Evolutionary conservation across 176 grass and related monocot species (phyloP), one percentile per base, ranked within the genome.

Genomic region (barley (Hordeum vulgare)): DNA sequence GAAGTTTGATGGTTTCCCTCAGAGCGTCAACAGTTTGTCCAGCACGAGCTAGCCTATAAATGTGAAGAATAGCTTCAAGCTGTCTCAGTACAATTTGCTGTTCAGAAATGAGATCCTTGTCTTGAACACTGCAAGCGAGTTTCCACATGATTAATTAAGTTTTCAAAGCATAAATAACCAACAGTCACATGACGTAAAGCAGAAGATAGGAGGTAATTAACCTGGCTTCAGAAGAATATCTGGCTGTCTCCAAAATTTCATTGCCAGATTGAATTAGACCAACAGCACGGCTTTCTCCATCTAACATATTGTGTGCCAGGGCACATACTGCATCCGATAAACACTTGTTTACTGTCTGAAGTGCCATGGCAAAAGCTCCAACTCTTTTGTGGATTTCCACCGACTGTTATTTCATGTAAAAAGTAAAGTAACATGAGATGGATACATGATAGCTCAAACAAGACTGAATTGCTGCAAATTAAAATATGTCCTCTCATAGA

Each of bases 341-440:
- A 79, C 93, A 99, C 68, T 94, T 99, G 71, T 99, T 99, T 82
- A 99, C 93, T 47, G 84, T 99, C 88, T 99, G 93, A 63, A 99
- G 88, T 81, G 96, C 96, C 87, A 94, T 85, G 23, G 93, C 87
- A 62, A 99, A 99, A 80, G 96, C 89, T 85, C 91, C 89, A 2
- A 99, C 93, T 85, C 96, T 90, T 84, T 87, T 99, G 76, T 99
- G 89, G 62, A 99, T 94, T 85, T 96, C 93, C 68, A 96, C 84
- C 0, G 93, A 90, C 93, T 94, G 85, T 74, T 74, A 65, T 81
- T 78, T 82, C 64, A 89, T 66, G 74, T 10, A 59, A 70, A 87
- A 8, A 66, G 29, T 66, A 58, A 86, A 83, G 21, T 12, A 84
- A 78, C 35, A 72, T 72, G 42, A 68, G 83, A 85, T 71, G 63